phyloP scores from a whole-genome alignment of 2,329 filamentous ascomycete genomes.

The Colletotrichum musicola region DNA sequence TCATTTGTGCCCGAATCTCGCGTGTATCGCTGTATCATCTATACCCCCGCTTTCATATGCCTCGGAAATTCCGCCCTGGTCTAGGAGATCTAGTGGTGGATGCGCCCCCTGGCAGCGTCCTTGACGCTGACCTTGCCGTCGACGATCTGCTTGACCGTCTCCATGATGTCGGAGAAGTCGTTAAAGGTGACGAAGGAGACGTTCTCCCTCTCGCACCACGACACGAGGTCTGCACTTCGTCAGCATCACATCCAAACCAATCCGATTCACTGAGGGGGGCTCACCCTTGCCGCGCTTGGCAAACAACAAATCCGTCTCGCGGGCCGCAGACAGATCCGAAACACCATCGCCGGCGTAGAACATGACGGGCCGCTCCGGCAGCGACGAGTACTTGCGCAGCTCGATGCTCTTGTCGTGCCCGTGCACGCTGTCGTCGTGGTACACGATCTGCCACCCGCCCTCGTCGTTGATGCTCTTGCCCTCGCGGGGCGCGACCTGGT shows the following conservation, averaged over 20 bases:
- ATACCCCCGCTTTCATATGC: not conserved
- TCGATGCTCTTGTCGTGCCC: conserved; percentile 98
- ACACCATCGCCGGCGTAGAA: conserved; percentile 97
- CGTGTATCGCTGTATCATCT: conserved; percentile 7
- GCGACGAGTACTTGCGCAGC: conserved; percentile 85
- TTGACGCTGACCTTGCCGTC: conserved; percentile 78
- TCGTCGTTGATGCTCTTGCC: conserved; percentile 82
- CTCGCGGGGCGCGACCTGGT: conserved; percentile 75
- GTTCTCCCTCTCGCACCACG: conserved; percentile 85
- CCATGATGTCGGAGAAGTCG: conserved; percentile 84
- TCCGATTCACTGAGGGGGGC: conserved; percentile 41
- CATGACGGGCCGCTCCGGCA: conserved; percentile 82
- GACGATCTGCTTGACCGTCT: conserved; percentile 81
- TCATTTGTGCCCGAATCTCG: conserved; percentile 4
- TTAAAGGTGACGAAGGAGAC: conserved; percentile 91
- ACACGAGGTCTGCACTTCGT: conserved; percentile 77
- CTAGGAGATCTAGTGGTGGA: conserved; percentile 22
- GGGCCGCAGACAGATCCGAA: conserved; percentile 90
- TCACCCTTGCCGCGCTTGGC: conserved; percentile 90
- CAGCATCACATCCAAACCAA: conserved; percentile 9
- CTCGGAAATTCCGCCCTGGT: not conserved
- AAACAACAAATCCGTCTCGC: conserved; percentile 93
- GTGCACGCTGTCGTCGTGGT: conserved; percentile 88
- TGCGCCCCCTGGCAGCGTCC: conserved; percentile 71
- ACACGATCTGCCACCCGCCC: conserved; percentile 88